Conservation (phyloP, 73 alveolate species). For the Effrenium voratum region DNA sequence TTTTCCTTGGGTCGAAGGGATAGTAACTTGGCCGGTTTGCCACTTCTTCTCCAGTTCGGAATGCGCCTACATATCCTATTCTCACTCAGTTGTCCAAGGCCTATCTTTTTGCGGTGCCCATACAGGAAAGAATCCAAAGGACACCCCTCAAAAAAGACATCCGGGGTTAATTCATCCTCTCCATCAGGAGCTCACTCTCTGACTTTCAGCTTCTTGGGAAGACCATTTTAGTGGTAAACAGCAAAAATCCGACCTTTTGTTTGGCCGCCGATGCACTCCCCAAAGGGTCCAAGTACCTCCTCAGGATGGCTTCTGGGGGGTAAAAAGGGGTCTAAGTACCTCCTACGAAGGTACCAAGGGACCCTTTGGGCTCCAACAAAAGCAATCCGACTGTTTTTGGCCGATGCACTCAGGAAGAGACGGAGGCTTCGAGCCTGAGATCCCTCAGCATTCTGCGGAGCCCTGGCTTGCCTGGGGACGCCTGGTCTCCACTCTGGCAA, state of each 20-base stretch:
- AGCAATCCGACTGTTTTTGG: too few species aligned
- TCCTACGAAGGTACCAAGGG: too few species aligned
- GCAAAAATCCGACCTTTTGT: too few species aligned
- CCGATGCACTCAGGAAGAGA: not conserved
- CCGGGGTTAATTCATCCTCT: not conserved
- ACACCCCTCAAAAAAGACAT: not conserved
- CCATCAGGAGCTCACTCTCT: not conserved
- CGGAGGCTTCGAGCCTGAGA: not conserved
- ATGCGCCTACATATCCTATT: not conserved
- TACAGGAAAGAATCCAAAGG: too few species aligned
- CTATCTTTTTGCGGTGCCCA: not conserved
- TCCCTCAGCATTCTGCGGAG: not conserved
- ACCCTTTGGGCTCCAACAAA: too few species aligned
- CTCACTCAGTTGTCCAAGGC: not conserved
- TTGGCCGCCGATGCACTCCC: too few species aligned
- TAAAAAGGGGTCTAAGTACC: too few species aligned
- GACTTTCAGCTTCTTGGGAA: too few species aligned
- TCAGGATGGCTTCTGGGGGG: too few species aligned
- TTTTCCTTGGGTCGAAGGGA: not conserved
- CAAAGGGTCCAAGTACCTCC: too few species aligned
- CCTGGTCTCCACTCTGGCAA: slow-evolving; percentile 82
- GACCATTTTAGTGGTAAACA: too few species aligned
- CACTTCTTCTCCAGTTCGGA: not conserved
- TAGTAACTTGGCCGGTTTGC: not conserved
- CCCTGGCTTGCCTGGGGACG: slow-evolving; percentile 60